Evolutionary conservation across 208 protist genomes (phyloP).

Genomic region (Leptomonas seymouri): DNA sequence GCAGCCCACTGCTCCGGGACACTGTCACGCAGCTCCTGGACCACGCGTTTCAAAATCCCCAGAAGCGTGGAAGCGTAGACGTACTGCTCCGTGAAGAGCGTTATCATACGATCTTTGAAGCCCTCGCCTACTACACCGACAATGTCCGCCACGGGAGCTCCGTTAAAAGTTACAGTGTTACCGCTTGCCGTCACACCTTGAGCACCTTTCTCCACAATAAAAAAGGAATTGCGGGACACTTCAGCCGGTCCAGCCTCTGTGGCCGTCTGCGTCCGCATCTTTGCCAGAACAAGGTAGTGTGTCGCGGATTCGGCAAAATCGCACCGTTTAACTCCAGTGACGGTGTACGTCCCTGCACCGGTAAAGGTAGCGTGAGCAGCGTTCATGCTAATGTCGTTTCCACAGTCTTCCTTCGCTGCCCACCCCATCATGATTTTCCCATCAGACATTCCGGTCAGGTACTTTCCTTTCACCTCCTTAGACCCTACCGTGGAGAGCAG

Average conservation of each 20-base stretch:
- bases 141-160: conserved; percentile 56
- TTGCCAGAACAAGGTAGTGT: conserved; percentile 85
- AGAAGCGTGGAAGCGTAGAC: conserved; percentile 76
- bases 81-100: conserved; percentile 87
- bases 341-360: conserved; percentile 38
- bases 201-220: conserved; percentile 67
- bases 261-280: conserved; percentile 68
- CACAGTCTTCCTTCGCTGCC: conserved; percentile 69
- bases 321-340: conserved; percentile 73
- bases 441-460: conserved; percentile 89
- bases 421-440: conserved; percentile 78
- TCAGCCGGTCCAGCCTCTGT: conserved; percentile 62
- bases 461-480: conserved; percentile 82
- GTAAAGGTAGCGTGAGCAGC: conserved; percentile 35
- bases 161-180: conserved; percentile 45
- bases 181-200: conserved; percentile 41
- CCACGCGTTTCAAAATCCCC: conserved; percentile 72
- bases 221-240: conserved; percentile 69
- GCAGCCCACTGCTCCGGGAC: conserved; percentile 56
- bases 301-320: conserved; percentile 58
- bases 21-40: conserved; percentile 61
- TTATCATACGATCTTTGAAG: conserved; percentile 82
- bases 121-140: conserved; percentile 86
- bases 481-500: conserved; percentile 68
- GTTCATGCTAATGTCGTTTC: conserved; percentile 89